These are phyloP conservation scores for Rhizopogon salebrosus DNA, from an alignment of 768 basidiomycete genomes.

Conservation along the genomic window DNA sequence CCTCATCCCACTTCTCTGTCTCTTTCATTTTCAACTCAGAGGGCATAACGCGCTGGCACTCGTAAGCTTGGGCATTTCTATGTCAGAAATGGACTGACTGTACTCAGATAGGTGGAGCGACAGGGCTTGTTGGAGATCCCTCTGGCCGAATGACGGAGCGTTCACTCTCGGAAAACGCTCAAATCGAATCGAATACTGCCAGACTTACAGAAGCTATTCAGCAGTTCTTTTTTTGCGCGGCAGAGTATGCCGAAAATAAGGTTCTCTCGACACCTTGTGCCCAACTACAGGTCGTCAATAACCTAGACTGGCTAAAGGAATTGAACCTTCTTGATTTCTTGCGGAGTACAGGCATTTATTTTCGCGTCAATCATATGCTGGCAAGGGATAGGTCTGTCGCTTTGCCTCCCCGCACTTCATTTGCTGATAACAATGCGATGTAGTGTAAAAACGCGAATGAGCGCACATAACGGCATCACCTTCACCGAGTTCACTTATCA, in stretches of 20 bases:
- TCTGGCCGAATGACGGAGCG: slow-evolving; percentile 86
- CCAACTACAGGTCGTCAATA: slow-evolving; percentile 48
- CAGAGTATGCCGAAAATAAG: slow-evolving; percentile 49
- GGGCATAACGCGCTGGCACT: slow-evolving; percentile 83
- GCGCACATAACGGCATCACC: slow-evolving; percentile 83
- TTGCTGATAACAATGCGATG: slow-evolving; percentile 5
- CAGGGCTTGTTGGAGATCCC: slow-evolving; percentile 95
- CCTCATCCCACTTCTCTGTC: slow-evolving; percentile 78
- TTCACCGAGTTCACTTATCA: slow-evolving; percentile 99
- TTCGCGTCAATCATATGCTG: slow-evolving; percentile 86
- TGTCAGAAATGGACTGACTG: background rate
- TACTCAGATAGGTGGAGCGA: slow-evolving; percentile 90
- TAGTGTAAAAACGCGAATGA: slow-evolving; percentile 80
- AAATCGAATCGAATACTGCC: slow-evolving; percentile 61
- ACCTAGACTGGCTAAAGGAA: slow-evolving; percentile 73
- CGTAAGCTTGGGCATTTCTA: slow-evolving; percentile 40
- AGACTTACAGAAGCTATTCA: slow-evolving; percentile 60
- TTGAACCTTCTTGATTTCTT: slow-evolving; percentile 82
- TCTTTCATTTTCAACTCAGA: slow-evolving; percentile 83
- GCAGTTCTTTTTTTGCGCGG: slow-evolving; percentile 68
- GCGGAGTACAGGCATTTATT: slow-evolving; percentile 70
- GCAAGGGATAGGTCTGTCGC: slow-evolving; percentile 74
- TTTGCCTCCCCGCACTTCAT: background rate
- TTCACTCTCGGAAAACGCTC: slow-evolving; percentile 51
- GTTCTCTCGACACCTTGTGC: slow-evolving; percentile 8